Evolutionary conservation across 371 early-diverging fungal genomes (phyloP).

Genomic region (Rhizomucor miehei): DNA sequence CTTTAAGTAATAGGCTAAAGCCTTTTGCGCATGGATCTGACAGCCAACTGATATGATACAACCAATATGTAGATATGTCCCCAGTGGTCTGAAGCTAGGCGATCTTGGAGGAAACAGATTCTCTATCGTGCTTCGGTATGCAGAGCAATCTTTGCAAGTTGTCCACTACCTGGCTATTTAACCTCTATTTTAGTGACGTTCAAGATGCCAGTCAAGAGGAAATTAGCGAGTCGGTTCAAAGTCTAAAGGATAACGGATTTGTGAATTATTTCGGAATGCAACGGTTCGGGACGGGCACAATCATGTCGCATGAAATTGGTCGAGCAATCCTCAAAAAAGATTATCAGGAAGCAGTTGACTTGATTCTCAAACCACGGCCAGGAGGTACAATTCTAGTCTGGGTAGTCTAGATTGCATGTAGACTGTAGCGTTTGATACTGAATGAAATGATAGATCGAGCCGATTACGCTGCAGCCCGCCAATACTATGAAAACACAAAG

Average conservation of each 20-base stretch:
- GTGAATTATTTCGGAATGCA: slow-evolving; percentile 99
- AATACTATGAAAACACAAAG: slow-evolving; percentile 62
- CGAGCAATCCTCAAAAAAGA: slow-evolving; percentile 72
- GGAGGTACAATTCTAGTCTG: slow-evolving; percentile 45
- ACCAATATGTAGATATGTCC: slow-evolving; percentile 48
- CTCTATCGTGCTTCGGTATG: slow-evolving; percentile 68
- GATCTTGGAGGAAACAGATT: slow-evolving; percentile 91
- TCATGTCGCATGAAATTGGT: slow-evolving; percentile 90
- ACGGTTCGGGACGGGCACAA: slow-evolving; percentile 90
- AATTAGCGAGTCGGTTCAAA: slow-evolving; percentile 56
- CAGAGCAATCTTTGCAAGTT: too few relatives aligned
- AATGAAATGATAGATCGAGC: slow-evolving; percentile 39
- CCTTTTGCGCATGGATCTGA: too few relatives aligned
- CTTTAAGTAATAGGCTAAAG: slow-evolving; percentile 50
- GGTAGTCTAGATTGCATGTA: background rate
- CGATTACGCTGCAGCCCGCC: slow-evolving; percentile 63
- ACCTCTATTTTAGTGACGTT: slow-evolving; percentile 30
- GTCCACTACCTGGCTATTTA: too few relatives aligned
- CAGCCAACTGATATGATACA: too few relatives aligned
- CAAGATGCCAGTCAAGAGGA: slow-evolving; percentile 35
- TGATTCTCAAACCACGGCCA: slow-evolving; percentile 76
- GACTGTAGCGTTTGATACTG: too few relatives aligned
- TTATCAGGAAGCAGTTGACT: slow-evolving; percentile 73
- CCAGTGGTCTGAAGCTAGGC: slow-evolving; percentile 72
- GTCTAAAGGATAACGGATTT: slow-evolving; percentile 75